A percentile compares a stretch with the other conserved stretches of the same genome.
These are phyloP conservation scores for Arthroderma sp. DNA, from an alignment of 2,329 filamentous ascomycete genomes.

Conservation along the genomic window DNA sequence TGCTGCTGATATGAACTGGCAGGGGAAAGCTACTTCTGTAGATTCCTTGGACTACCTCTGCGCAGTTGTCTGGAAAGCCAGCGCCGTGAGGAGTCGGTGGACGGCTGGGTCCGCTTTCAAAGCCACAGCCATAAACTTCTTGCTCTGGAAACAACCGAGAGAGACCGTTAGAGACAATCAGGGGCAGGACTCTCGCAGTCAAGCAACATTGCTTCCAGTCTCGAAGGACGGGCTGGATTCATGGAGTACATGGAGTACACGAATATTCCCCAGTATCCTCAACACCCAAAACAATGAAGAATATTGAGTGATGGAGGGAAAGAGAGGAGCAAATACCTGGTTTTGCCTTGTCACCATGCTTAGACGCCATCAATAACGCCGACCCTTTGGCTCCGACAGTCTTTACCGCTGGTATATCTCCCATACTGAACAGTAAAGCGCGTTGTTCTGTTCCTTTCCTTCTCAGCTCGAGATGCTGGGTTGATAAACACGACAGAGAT, in stretches of 20 bases:
- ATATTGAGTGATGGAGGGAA: neutral
- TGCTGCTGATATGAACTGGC: slow-evolving; percentile 55
- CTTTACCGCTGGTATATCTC: neutral
- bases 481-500: neutral
- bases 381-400: neutral
- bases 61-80: slow-evolving; percentile 59
- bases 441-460: neutral
- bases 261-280: neutral
- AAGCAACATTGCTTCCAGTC: slow-evolving; percentile 2
- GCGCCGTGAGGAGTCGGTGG: slow-evolving; percentile 24
- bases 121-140: slow-evolving; percentile 10
- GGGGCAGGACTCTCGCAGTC: slow-evolving; percentile 1
- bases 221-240: neutral
- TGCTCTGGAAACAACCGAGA: slow-evolving; percentile 3
- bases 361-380: neutral
- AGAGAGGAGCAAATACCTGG: neutral
- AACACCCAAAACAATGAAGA: neutral
- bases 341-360: neutral
- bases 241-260: neutral
- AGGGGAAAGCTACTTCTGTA: slow-evolving; percentile 75
- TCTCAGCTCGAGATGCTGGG: neutral
- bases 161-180: slow-evolving; percentile 4
- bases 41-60: slow-evolving; percentile 57
- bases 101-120: slow-evolving; percentile 17
- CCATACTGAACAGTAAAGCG: neutral